Evolutionary conservation across 2,329 filamentous ascomycete genomes (phyloP).

Genomic region (Xylaria sp.): DNA sequence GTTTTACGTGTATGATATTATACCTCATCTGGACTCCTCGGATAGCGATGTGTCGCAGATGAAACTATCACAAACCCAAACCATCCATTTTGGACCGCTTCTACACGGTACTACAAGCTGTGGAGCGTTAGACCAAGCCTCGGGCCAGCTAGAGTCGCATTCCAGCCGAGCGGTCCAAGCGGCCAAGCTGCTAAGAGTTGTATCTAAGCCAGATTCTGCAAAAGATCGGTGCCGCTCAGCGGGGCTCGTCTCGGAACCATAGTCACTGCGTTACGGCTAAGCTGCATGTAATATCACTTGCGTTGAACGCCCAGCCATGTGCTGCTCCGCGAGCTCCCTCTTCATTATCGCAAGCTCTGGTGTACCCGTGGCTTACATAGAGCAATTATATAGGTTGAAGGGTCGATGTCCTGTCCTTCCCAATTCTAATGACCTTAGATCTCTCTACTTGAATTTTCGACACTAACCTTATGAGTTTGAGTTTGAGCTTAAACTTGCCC

Average conservation of each 20-base stretch:
- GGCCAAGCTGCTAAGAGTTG: constrained; percentile 17
- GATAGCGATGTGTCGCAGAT: not conserved
- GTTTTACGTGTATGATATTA: not conserved
- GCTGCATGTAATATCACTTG: constrained; percentile 27
- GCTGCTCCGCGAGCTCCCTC: not conserved
- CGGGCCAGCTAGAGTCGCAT: constrained; percentile 11
- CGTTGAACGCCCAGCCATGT: constrained; percentile 23
- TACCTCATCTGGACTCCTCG: not conserved
- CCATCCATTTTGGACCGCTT: no score
- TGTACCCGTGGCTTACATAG: not conserved
- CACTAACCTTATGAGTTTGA: not conserved
- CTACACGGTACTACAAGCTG: not conserved
- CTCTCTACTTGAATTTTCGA: not conserved
- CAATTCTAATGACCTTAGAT: no score
- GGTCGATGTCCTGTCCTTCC: not conserved
- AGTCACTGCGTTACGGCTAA: constrained; percentile 17
- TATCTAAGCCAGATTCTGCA: constrained; percentile 24
- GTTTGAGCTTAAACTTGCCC: no score
- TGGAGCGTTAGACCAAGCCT: not conserved
- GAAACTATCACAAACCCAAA: not conserved
- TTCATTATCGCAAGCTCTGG: constrained; percentile 15
- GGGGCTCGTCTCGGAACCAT: constrained; percentile 22
- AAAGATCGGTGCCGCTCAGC: constrained; percentile 23
- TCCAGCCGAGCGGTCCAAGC: constrained; percentile 13
- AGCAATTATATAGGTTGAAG: constrained; percentile 4